A percentile compares a stretch with the other conserved stretches of the same genome.
phyloP scores from a whole-genome alignment of 495 filamentous ascomycete species.

The Amphirosellinia nigrospora region DNA sequence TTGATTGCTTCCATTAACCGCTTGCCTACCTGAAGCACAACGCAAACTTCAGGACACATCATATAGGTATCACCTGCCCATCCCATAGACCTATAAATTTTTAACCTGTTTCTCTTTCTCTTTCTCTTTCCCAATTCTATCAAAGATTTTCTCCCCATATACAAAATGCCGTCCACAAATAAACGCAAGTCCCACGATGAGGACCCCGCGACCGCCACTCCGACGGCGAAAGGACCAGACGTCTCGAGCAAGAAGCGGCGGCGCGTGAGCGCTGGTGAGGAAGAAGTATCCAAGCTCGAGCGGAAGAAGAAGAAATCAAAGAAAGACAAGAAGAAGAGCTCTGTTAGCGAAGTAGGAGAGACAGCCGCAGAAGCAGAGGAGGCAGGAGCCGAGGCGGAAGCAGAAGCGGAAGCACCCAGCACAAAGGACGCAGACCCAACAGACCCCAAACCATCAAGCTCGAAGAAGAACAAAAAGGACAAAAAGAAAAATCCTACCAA shows the following conservation, averaged over 20 bases:
- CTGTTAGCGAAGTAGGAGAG: background rate
- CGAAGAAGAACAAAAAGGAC: slow-evolving; percentile 43
- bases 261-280: slow-evolving; percentile 18
- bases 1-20: background rate
- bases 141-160: no score
- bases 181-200: slow-evolving; percentile 15
- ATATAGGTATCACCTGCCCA: no score
- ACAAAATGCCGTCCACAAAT: slow-evolving; percentile 16
- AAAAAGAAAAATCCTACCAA: slow-evolving; percentile 40
- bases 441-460: slow-evolving; percentile 19
- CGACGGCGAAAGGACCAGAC: background rate
- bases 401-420: background rate
- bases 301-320: slow-evolving; percentile 36
- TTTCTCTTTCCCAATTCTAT: no score
- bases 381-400: background rate
- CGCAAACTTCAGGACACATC: background rate
- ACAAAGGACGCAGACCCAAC: slow-evolving; percentile 7
- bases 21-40: background rate
- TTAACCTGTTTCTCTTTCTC: no score
- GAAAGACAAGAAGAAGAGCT: slow-evolving; percentile 33
- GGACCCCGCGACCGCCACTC: slow-evolving; percentile 5
- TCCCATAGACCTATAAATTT: no score
- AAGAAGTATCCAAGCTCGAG: slow-evolving; percentile 23
- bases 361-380: slow-evolving; percentile 8
- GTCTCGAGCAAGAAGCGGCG: slow-evolving; percentile 30